Evolutionary conservation across 1,139 yeast genomes (phyloP).

Genomic region (Geotrichum bryndzae): DNA sequence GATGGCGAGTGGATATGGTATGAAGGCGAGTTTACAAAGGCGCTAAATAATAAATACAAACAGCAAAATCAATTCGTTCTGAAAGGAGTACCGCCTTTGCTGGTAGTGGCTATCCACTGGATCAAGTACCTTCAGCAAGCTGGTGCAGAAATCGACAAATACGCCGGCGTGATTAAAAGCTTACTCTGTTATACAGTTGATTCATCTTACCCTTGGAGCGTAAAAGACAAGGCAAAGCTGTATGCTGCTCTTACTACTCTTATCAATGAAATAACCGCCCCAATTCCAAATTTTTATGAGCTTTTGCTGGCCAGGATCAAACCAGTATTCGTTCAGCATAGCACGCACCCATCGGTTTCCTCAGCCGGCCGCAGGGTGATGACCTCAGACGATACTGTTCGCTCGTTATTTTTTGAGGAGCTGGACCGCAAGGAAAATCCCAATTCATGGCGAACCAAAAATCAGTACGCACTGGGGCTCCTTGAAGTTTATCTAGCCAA

Average conservation of each 20-base stretch:
- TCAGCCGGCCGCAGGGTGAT: slow-evolving; percentile 21
- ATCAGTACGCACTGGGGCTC: slow-evolving; percentile 27
- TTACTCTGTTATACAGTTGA: slow-evolving; percentile 9
- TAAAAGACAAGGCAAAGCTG: neutral
- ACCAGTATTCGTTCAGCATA: slow-evolving; percentile 18
- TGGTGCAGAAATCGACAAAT: neutral
- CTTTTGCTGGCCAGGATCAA: slow-evolving; percentile 7
- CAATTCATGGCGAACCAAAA: slow-evolving; percentile 36
- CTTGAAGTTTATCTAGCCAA: slow-evolving; percentile 34
- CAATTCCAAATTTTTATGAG: neutral
- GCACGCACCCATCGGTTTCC: slow-evolving; percentile 20
- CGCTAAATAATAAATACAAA: slow-evolving; percentile 4
- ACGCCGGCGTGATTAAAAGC: neutral
- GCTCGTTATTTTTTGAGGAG: neutral
- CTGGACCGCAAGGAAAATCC: neutral
- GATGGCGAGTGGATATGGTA: slow-evolving; percentile 25
- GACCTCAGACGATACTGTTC: neutral
- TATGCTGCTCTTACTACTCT: neutral
- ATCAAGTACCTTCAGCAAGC: neutral
- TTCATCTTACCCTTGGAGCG: slow-evolving; percentile 9
- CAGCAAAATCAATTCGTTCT: slow-evolving; percentile 5
- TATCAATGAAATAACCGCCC: neutral
- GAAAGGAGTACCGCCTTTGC: slow-evolving; percentile 7
- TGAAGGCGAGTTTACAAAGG: slow-evolving; percentile 19
- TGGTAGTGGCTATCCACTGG: slow-evolving; percentile 14